Percentiles rank a stretch among this genome's conserved stretches.
Evolutionary conservation across 1,284 basidiomycete species (phyloP).

Genomic region (Melampsora medusae): DNA sequence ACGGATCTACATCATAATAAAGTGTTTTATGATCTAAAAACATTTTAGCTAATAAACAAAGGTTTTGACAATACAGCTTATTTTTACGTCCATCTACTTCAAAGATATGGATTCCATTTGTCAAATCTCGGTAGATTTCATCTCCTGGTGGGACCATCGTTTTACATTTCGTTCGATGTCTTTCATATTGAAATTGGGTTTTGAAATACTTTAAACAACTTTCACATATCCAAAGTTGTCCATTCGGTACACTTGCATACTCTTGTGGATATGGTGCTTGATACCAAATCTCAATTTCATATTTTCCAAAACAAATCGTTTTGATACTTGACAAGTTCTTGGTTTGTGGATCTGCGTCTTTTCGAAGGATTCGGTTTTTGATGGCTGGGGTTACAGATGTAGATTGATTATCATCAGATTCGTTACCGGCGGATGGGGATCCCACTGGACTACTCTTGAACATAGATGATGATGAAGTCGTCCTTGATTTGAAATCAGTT

Average conservation of each 20-base stretch:
- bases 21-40: slow-evolving; percentile 99
- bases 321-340: slow-evolving; percentile 61
- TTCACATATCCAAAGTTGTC: slow-evolving; percentile 92
- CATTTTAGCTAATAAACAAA: slow-evolving; percentile 98
- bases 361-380: neutral
- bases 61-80: slow-evolving; percentile 99
- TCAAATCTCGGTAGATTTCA: slow-evolving; percentile 91
- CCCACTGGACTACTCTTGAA: neutral
- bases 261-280: slow-evolving; percentile 99
- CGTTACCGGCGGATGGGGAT: slow-evolving; percentile 14
- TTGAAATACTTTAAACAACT: slow-evolving; percentile 99
- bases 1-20: slow-evolving; percentile 99
- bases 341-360: slow-evolving; percentile 1
- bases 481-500: slow-evolving; percentile 5
- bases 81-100: slow-evolving; percentile 98
- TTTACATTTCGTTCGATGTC: slow-evolving; percentile 95
- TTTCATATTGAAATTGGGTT: slow-evolving; percentile 77
- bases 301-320: slow-evolving; percentile 86
- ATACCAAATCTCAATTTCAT: slow-evolving; percentile 97
- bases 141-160: slow-evolving; percentile 91
- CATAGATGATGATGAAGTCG: neutral
- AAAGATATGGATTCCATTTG: slow-evolving; percentile 72
- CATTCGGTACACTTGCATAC: slow-evolving; percentile 88
- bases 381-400: slow-evolving; percentile 7
- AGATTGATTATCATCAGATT: slow-evolving; percentile 23